Evolutionary conservation across 1,284 basidiomycete genomes (phyloP).

Genomic region (Chalciporus sp.): DNA sequence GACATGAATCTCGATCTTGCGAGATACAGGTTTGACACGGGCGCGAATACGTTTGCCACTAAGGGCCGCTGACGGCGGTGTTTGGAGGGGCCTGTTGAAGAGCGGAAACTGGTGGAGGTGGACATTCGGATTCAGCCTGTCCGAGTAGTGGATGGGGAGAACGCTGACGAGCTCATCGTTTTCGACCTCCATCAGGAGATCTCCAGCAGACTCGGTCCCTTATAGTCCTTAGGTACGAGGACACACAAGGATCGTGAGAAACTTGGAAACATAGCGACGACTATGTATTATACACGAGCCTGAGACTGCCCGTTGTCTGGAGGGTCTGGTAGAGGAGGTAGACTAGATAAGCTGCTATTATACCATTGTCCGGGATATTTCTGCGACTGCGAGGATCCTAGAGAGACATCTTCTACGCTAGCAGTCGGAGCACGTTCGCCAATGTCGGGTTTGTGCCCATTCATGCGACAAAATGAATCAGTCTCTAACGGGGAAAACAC

Average conservation of each 20-base stretch:
- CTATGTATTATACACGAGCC: constrained; percentile 9
- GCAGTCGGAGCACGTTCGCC: neutral
- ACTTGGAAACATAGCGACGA: neutral
- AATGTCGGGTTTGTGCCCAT: neutral
- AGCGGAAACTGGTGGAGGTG: constrained; percentile 81
- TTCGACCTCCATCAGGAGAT: constrained; percentile 24
- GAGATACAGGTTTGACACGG: constrained; percentile 63
- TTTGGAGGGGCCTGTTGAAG: constrained; percentile 68
- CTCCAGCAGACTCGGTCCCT: neutral
- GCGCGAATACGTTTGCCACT: constrained; percentile 77
- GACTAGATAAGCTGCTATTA: constrained; percentile 5
- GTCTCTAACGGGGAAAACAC: constrained; percentile 7
- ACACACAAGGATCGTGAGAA: constrained; percentile 24
- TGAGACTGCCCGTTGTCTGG: constrained; percentile 11
- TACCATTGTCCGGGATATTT: constrained; percentile 7
- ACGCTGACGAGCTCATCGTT: constrained; percentile 61
- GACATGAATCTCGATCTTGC: constrained; percentile 72
- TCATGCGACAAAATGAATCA: constrained; percentile 8
- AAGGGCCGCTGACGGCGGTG: constrained; percentile 67
- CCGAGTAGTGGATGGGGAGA: constrained; percentile 72
- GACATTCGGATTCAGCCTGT: constrained; percentile 58
- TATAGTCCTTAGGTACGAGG: neutral
- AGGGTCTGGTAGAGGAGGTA: too few relatives aligned
- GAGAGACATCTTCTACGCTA: constrained; percentile 4
- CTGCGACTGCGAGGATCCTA: neutral